Base-by-base conservation (phyloP, 139 green algal genomes). In the Volvox reticuliferus region DNA sequence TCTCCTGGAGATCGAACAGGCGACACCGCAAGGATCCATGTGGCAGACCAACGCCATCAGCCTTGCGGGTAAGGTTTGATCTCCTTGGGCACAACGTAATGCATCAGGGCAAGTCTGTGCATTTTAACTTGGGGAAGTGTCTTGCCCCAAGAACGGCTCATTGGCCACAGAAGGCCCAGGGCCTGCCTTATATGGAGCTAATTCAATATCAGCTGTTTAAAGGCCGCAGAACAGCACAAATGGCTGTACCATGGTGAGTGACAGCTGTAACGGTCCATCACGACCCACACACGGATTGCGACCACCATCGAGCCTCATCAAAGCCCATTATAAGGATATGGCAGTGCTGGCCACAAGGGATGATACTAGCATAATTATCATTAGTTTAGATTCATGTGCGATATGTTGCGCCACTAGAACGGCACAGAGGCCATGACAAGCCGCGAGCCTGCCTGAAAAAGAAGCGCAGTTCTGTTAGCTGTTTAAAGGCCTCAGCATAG, bases 401-500 rank as follows among this genome's bases (percentile, higher is more conserved):
- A 28, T 79, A 36, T 79, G 71, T 79, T 35, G 30, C 32, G 62
- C 81, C n/a, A 55, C 62, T 32, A 32, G 81, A 87, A 87, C 81
- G 62, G 81, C 30, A 32, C 32, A 62, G 22, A 3, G 21, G 81
- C 81, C 81, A 87, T 55, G 22, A 61, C 30, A 86, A 63, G 81
- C 81, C 62, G 21, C 19, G 32, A 67, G 19, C 81, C 62, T 88
- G 82, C 63, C 82, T 88, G 28, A 26, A 24, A 61, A 65, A 24
- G 55, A 12, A 2, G 36, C 71, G 1, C 32, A 14, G 44, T 55
- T 55, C 33, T 88, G 20, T 65, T 62, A 88, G 82, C 82, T 68
- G 82, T 78, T 78, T 1, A 65, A 88, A 79, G 82, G 65, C 82
- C 65, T 28, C 65, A 67, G 82, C 33, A 35, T 36, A 88, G 82